A percentile compares a stretch with the other conserved stretches of the same genome.
phyloP scores from a whole-genome alignment of 129 eudicot genomes.

The Arctium minus region DNA sequence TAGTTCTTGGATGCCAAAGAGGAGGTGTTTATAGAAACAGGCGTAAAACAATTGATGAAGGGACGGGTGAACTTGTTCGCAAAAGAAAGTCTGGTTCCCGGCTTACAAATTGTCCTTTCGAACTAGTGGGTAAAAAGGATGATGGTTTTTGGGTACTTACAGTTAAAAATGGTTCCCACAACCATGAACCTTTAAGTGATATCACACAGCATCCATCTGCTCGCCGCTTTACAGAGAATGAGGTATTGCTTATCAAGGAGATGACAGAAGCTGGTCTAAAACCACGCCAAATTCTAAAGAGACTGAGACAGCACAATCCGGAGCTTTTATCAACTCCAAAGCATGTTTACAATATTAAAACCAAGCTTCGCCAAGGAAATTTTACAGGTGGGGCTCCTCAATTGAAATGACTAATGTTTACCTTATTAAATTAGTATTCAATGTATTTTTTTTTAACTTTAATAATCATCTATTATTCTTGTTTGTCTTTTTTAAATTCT shows the following conservation, averaged over 20 bases:
- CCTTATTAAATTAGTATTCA: not conserved
- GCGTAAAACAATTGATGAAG: slow-evolving; percentile 57
- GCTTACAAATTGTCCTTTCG: slow-evolving; percentile 87
- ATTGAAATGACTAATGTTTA: slow-evolving; percentile 4
- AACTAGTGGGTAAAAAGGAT: slow-evolving; percentile 75
- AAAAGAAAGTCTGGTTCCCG: slow-evolving; percentile 75
- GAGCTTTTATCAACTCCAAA: slow-evolving; percentile 76
- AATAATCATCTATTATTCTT: not conserved
- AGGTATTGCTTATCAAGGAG: slow-evolving; percentile 71
- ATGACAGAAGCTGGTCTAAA: slow-evolving; percentile 91
- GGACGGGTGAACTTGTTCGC: slow-evolving; percentile 51
- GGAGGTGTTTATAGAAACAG: slow-evolving; percentile 83
- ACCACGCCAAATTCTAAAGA: slow-evolving; percentile 80
- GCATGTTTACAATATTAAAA: slow-evolving; percentile 78
- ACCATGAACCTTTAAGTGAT: slow-evolving; percentile 87
- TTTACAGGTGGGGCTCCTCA: slow-evolving; percentile 51
- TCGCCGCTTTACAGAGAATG: slow-evolving; percentile 77
- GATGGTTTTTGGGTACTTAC: slow-evolving; percentile 81
- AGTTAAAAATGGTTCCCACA: slow-evolving; percentile 73
- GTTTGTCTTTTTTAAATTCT: not conserved
- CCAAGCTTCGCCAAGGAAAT: slow-evolving; percentile 83
- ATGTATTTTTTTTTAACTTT: not conserved
- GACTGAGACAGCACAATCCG: slow-evolving; percentile 79
- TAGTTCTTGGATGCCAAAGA: slow-evolving; percentile 91
- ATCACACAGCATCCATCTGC: slow-evolving; percentile 82